These are phyloP conservation scores for Alternaria arbusti DNA, from an alignment of 2,329 filamentous ascomycete genomes.

Conservation along the genomic window DNA sequence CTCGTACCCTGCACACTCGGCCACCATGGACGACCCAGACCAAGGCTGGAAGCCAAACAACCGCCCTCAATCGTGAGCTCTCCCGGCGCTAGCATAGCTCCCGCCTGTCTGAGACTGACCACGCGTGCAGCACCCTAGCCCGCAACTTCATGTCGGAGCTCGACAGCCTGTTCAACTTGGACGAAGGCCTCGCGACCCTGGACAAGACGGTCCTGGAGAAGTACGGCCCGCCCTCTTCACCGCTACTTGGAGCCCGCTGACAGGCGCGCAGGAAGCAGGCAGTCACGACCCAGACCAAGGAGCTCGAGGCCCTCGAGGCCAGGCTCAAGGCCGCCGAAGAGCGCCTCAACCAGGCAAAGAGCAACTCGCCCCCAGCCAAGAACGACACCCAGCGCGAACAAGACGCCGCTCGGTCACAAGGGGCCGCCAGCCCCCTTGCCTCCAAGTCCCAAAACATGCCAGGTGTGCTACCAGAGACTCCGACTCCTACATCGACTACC, in stretches of 20 bases:
- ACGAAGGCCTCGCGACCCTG: slow-evolving; percentile 76
- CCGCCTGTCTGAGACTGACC: slow-evolving; percentile 29
- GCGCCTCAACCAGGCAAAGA: slow-evolving; percentile 61
- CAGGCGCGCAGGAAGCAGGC: slow-evolving; percentile 71
- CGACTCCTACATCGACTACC: slow-evolving; percentile 39
- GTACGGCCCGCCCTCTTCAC: slow-evolving; percentile 60
- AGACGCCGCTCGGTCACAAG: slow-evolving; percentile 35
- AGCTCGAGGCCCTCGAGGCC: slow-evolving; percentile 85
- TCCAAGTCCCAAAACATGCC: slow-evolving; percentile 28
- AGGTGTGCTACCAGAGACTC: slow-evolving; percentile 41
- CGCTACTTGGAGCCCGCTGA: slow-evolving; percentile 9
- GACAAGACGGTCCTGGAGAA: slow-evolving; percentile 80
- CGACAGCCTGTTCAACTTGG: slow-evolving; percentile 87
- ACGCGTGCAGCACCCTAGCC: slow-evolving; percentile 74
- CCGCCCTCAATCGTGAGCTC: slow-evolving; percentile 80
- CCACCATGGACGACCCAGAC: slow-evolving; percentile 59
- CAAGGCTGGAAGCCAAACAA: slow-evolving; percentile 81
- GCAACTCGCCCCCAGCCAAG: slow-evolving; percentile 38
- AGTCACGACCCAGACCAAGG: slow-evolving; percentile 74
- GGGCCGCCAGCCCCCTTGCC: slow-evolving; percentile 35
- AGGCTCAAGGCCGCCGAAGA: slow-evolving; percentile 85
- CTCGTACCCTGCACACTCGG: slow-evolving; percentile 19
- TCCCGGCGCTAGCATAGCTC: slow-evolving; percentile 30
- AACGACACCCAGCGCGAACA: slow-evolving; percentile 39
- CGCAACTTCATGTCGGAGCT: slow-evolving; percentile 85